A percentile compares a stretch with the other conserved stretches of the same genome.
Conservation (phyloP, 2,329 filamentous ascomycete genomes). For the Periconia sp. region DNA sequence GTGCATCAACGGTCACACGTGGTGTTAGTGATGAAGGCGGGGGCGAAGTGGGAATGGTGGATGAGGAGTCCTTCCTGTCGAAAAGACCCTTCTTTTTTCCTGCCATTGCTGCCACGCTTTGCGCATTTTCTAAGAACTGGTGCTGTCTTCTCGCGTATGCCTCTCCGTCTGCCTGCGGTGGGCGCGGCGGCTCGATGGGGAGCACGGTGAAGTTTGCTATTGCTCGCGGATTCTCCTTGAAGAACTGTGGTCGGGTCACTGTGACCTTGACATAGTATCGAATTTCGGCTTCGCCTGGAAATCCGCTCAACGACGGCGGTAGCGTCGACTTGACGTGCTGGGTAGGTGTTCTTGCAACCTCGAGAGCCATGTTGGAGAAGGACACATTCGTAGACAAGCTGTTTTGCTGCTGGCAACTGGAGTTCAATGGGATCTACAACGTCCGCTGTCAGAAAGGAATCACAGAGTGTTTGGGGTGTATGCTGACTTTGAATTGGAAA, state of each 20-base stretch:
- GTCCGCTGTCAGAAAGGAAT: slow-evolving; percentile 1
- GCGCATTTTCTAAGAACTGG: slow-evolving; percentile 55
- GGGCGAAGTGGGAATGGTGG: slow-evolving; percentile 24
- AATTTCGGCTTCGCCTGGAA: slow-evolving; percentile 86
- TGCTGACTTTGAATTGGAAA: slow-evolving; percentile 76
- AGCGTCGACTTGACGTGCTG: slow-evolving; percentile 83
- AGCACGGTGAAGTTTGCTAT: slow-evolving; percentile 75
- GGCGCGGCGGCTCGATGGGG: slow-evolving; percentile 87
- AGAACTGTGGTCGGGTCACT: slow-evolving; percentile 82
- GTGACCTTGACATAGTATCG: slow-evolving; percentile 97
- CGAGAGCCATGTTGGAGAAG: slow-evolving; percentile 50
- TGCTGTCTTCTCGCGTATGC: slow-evolving; percentile 80
- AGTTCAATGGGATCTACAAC: slow-evolving; percentile 67
- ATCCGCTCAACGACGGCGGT: slow-evolving; percentile 86
- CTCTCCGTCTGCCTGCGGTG: slow-evolving; percentile 71
- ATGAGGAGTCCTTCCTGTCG: slow-evolving; percentile 44
- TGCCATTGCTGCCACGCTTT: slow-evolving; percentile 26
- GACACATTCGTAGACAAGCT: slow-evolving; percentile 51
- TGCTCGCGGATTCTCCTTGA: slow-evolving; percentile 84
- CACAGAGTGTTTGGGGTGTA: too few species aligned
- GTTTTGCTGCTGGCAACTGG: slow-evolving; percentile 60
- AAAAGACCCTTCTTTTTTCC: slow-evolving; percentile 69
- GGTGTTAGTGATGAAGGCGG: slow-evolving; percentile 37
- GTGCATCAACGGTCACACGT: slow-evolving; percentile 78
- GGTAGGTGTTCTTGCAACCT: slow-evolving; percentile 53